These are phyloP conservation scores for Yarrowia sp. DNA, from an alignment of 805 yeast genomes.

Conservation along the genomic window DNA sequence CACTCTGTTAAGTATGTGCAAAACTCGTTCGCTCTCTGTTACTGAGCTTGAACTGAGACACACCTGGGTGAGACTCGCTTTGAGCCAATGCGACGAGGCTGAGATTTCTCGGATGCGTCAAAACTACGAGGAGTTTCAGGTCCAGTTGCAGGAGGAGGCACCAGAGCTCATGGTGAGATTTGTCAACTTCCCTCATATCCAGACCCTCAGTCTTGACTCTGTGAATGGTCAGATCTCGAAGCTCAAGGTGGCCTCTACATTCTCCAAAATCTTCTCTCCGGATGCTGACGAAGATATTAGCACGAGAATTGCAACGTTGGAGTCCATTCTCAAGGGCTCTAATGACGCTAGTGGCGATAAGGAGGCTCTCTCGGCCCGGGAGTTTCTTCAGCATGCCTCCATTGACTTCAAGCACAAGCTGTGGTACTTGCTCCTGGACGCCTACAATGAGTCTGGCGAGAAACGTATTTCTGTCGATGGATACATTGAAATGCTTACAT, in stretches of 20 bases:
- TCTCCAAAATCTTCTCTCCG: constrained; percentile 48
- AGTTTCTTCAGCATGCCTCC: constrained; percentile 61
- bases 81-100: constrained; percentile 43
- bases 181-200: constrained; percentile 59
- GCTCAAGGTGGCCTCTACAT: constrained; percentile 62
- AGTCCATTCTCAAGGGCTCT: constrained; percentile 39
- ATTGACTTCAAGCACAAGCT: constrained; percentile 63
- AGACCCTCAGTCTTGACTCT: constrained; percentile 49
- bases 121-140: constrained; percentile 31
- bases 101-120: constrained; percentile 37
- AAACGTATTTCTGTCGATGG: constrained; percentile 51
- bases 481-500: constrained; percentile 42
- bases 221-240: constrained; percentile 65
- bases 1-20: constrained; percentile 18
- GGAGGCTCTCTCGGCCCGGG: constrained; percentile 52
- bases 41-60: constrained; percentile 36
- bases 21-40: neutral
- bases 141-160: constrained; percentile 16
- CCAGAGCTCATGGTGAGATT: constrained; percentile 41
- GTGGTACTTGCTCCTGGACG: constrained; percentile 68
- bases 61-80: constrained; percentile 50
- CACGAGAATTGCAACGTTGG: constrained; percentile 31
- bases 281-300: constrained; percentile 18
- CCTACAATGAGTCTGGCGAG: constrained; percentile 44
- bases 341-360: constrained; percentile 28